A percentile compares a stretch with the other conserved stretches of the same genome.
Evolutionary conservation across 805 yeast species (phyloP).

Genomic region (Teunomyces panamensis): DNA sequence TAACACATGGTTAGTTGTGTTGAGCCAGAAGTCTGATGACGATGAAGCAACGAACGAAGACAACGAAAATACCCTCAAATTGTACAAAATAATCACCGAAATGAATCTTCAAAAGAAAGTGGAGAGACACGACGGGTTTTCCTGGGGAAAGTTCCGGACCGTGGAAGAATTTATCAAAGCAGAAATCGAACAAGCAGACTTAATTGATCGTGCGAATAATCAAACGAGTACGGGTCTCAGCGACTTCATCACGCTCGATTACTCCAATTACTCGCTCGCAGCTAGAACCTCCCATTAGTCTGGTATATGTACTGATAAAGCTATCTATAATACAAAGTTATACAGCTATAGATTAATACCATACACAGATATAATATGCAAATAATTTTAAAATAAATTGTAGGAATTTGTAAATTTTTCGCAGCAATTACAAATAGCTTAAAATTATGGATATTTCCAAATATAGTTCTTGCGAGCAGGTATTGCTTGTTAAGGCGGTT

Average conservation of each 20-base stretch:
- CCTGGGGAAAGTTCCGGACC: conserved; percentile 40
- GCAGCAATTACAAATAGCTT: neutral
- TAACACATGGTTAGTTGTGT: conserved; percentile 52
- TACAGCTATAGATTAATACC: no score
- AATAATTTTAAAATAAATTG: no score
- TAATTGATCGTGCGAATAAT: conserved; percentile 17
- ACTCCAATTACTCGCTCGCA: conserved; percentile 40
- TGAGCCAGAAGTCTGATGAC: conserved; percentile 22
- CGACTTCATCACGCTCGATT: conserved; percentile 43
- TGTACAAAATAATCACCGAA: conserved; percentile 31
- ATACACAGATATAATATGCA: no score
- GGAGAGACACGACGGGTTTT: conserved; percentile 41
- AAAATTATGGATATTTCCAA: neutral
- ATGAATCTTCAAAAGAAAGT: conserved; percentile 42
- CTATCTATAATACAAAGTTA: no score
- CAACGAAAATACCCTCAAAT: conserved; percentile 16
- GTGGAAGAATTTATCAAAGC: conserved; percentile 44
- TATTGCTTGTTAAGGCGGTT: conserved; percentile 10
- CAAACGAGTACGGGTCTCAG: conserved; percentile 16
- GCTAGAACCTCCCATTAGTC: conserved; percentile 28
- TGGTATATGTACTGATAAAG: no score
- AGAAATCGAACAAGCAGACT: conserved; percentile 34
- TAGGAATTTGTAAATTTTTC: neutral
- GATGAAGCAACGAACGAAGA: conserved; percentile 6
- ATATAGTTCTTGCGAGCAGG: neutral